A percentile compares a stretch with the other conserved stretches of the same genome.
phyloP scores from a whole-genome alignment of 2,329 filamentous ascomycete species.

The Bimuria novae-zelandiae region DNA sequence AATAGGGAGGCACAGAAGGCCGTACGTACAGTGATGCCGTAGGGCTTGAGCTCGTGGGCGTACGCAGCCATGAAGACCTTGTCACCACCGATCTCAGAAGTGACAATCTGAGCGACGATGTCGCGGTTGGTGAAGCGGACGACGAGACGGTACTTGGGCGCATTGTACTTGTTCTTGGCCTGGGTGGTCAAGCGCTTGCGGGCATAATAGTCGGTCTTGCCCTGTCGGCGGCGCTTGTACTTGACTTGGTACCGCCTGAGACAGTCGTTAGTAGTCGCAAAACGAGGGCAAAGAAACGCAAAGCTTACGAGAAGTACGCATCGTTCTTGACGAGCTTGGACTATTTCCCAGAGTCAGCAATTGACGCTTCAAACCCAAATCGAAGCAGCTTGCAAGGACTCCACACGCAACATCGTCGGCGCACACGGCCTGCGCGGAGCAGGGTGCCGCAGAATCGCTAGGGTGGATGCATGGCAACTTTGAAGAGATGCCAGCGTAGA shows the following conservation, averaged over 20 bases:
- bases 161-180: slow-evolving; percentile 99
- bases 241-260: slow-evolving; percentile 97
- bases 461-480: slow-evolving; percentile 5
- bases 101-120: slow-evolving; percentile 97
- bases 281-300: slow-evolving; percentile 12
- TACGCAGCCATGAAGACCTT: slow-evolving; percentile 74
- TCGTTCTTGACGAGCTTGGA: slow-evolving; percentile 96
- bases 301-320: slow-evolving; percentile 94
- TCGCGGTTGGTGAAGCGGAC: slow-evolving; percentile 99
- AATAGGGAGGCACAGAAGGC: neutral
- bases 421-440: slow-evolving; percentile 5
- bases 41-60: slow-evolving; percentile 95
- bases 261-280: slow-evolving; percentile 1
- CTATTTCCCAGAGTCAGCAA: slow-evolving; percentile 95
- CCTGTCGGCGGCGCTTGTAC: slow-evolving; percentile 94
- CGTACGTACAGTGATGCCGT: slow-evolving; percentile 73
- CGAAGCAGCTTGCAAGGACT: slow-evolving; percentile 90
- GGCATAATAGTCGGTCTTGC: slow-evolving; percentile 99
- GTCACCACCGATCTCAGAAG: slow-evolving; percentile 94
- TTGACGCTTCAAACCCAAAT: slow-evolving; percentile 90
- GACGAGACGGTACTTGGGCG: slow-evolving; percentile 99
- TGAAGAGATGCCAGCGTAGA: slow-evolving; percentile 5
- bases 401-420: slow-evolving; percentile 32
- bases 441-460: neutral
- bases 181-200: slow-evolving; percentile 99